These are phyloP conservation scores for Irpex rosettiformis DNA, from an alignment of 1,284 basidiomycete genomes.

Conservation along the genomic window DNA sequence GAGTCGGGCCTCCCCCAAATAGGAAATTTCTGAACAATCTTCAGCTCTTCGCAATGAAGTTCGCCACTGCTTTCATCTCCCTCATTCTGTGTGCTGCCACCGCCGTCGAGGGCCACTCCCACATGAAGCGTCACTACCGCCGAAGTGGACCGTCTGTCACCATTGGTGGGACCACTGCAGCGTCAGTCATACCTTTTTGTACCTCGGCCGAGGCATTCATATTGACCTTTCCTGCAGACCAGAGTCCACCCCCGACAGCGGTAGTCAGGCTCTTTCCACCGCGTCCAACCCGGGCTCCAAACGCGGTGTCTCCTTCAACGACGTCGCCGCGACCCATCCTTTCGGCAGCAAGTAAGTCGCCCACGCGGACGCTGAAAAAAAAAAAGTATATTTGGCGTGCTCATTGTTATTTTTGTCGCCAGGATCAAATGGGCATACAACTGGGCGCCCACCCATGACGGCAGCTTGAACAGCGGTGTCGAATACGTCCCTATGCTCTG, in stretches of 20 bases:
- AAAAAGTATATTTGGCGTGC: not conserved
- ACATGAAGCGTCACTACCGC: constrained; percentile 17
- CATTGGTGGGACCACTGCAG: constrained; percentile 5
- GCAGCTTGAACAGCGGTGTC: constrained; percentile 21
- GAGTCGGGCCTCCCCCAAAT: not conserved
- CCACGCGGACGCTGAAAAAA: not conserved
- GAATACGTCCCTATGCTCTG: constrained; percentile 30
- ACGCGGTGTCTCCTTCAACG: constrained; percentile 30
- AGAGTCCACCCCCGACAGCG: not conserved
- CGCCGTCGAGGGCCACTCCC: constrained; percentile 21
- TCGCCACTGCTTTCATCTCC: constrained; percentile 22
- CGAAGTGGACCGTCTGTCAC: constrained; percentile 22
- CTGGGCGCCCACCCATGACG: constrained; percentile 23
- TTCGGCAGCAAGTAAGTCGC: constrained; percentile 23
- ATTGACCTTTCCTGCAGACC: not conserved
- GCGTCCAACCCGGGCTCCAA: constrained; percentile 16
- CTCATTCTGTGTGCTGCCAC: constrained; percentile 24
- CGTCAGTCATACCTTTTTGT: constrained; percentile 9
- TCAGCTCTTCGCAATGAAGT: constrained; percentile 23
- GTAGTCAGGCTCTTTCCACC: not conserved
- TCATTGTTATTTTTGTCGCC: not conserved
- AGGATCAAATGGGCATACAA: constrained; percentile 28
- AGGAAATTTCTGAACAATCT: too few relatives aligned
- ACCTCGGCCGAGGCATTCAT: not conserved
- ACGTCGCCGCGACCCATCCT: constrained; percentile 19